These are phyloP conservation scores for Kodamaea lidongshanica DNA, from an alignment of 805 yeast species.

Conservation along the genomic window DNA sequence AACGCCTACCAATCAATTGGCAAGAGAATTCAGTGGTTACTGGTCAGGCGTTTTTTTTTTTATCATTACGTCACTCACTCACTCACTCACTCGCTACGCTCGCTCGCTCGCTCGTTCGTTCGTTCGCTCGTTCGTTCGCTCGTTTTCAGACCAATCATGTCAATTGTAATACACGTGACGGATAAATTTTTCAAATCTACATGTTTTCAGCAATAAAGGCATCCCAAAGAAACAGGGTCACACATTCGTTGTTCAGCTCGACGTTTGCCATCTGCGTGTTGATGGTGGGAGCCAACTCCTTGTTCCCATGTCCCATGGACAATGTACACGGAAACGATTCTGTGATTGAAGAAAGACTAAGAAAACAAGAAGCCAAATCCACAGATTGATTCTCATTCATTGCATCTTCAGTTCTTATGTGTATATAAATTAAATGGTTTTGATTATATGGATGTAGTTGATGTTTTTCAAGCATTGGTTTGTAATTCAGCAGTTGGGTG, in stretches of 20 bases:
- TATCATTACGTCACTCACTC: too few relatives aligned
- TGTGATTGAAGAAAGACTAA: constrained; percentile 28
- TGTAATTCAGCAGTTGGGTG: too few relatives aligned
- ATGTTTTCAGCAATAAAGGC: constrained; percentile 51
- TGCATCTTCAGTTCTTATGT: too few relatives aligned
- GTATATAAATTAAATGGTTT: neutral
- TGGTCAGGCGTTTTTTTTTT: too few relatives aligned
- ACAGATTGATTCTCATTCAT: neutral
- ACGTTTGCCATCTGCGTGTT: constrained; percentile 67
- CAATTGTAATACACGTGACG: constrained; percentile 7
- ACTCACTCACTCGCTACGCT: too few relatives aligned
- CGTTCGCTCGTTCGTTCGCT: too few relatives aligned
- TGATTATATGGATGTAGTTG: too few relatives aligned
- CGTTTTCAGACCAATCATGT: too few relatives aligned
- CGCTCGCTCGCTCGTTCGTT: too few relatives aligned
- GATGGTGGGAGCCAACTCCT: constrained; percentile 49
- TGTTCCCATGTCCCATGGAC: constrained; percentile 41
- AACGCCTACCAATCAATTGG: too few relatives aligned
- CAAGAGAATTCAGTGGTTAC: too few relatives aligned
- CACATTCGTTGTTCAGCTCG: constrained; percentile 63
- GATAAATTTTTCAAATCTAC: constrained; percentile 4
- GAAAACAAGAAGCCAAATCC: constrained; percentile 8
- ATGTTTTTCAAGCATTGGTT: too few relatives aligned
- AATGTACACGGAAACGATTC: constrained; percentile 37
- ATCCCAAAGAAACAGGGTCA: constrained; percentile 47